phyloP scores from a whole-genome alignment of 2,329 filamentous ascomycete genomes.

The Penicillium vulpinum region DNA sequence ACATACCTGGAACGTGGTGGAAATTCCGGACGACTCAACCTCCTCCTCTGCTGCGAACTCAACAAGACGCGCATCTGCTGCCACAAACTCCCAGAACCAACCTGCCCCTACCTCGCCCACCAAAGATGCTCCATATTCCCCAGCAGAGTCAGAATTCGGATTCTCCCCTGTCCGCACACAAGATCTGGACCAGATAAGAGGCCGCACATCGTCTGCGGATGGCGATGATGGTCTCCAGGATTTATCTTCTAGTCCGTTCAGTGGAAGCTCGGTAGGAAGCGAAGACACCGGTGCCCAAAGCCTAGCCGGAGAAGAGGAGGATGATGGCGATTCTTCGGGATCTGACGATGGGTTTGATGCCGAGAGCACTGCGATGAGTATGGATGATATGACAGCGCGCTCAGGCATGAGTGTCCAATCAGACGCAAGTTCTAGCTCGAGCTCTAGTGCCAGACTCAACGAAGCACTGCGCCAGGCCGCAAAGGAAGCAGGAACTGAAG shows the following conservation, averaged over 20 bases:
- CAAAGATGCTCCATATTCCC: constrained; percentile 62
- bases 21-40: constrained; percentile 84
- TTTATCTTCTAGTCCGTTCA: constrained; percentile 76
- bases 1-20: constrained; percentile 94
- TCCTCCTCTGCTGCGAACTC: constrained; percentile 72
- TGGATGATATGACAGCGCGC: constrained; percentile 73
- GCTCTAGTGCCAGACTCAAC: constrained; percentile 73
- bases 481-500: constrained; percentile 70
- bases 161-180: constrained; percentile 66
- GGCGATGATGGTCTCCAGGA: constrained; percentile 64
- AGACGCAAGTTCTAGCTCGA: constrained; percentile 54
- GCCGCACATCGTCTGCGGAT: constrained; percentile 22
- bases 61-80: constrained; percentile 69
- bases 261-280: constrained; percentile 55
- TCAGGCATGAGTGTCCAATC: constrained; percentile 64
- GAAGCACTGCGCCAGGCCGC: constrained; percentile 75
- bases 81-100: constrained; percentile 41
- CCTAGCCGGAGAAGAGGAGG: constrained; percentile 46
- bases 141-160: constrained; percentile 58
- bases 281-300: constrained; percentile 46
- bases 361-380: constrained; percentile 77
- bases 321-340: constrained; percentile 46
- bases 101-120: constrained; percentile 45
- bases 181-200: constrained; percentile 62
- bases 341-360: constrained; percentile 55